phyloP scores from a whole-genome alignment of 2,329 filamentous ascomycete genomes.

The Didymella pomorum region DNA sequence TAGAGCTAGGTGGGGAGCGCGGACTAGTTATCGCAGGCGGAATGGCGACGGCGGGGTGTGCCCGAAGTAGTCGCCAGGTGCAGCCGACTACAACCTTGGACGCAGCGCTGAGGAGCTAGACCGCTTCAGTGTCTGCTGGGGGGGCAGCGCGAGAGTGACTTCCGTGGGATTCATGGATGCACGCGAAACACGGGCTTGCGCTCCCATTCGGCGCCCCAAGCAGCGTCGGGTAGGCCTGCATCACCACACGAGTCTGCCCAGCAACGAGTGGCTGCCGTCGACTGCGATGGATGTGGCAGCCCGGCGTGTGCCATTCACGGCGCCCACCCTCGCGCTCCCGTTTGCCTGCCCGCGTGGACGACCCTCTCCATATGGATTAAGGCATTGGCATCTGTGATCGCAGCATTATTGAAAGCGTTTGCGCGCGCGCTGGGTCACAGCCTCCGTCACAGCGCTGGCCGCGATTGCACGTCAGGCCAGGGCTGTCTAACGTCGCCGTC shows the following conservation, averaged over 20 bases:
- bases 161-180: slow-evolving; percentile 20
- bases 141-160: slow-evolving; percentile 12
- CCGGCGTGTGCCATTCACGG: slow-evolving; percentile 10
- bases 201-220: slow-evolving; percentile 44
- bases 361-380: no score
- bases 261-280: slow-evolving; percentile 22
- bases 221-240: slow-evolving; percentile 47
- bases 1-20: slow-evolving; percentile 35
- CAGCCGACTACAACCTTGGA: slow-evolving; percentile 2
- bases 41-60: slow-evolving; percentile 12
- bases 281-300: slow-evolving; percentile 7
- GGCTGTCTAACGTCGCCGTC: slow-evolving; percentile 1
- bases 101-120: slow-evolving; percentile 8
- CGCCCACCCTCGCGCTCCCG: slow-evolving; percentile 12
- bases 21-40: slow-evolving; percentile 32
- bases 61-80: slow-evolving; percentile 8
- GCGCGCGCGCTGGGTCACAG: slow-evolving; percentile 12
- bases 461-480: slow-evolving; percentile 2
- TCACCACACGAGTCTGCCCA: slow-evolving; percentile 22
- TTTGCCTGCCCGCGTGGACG: slow-evolving; percentile 22
- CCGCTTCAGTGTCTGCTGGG: slow-evolving; percentile 5
- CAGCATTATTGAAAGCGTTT: slow-evolving; percentile 1
- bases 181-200: slow-evolving; percentile 21
- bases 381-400: neutral
- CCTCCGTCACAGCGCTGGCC: slow-evolving; percentile 4